These are phyloP conservation scores for Penicillium verhagenii DNA, from an alignment of 495 filamentous ascomycete genomes.

Conservation along the genomic window DNA sequence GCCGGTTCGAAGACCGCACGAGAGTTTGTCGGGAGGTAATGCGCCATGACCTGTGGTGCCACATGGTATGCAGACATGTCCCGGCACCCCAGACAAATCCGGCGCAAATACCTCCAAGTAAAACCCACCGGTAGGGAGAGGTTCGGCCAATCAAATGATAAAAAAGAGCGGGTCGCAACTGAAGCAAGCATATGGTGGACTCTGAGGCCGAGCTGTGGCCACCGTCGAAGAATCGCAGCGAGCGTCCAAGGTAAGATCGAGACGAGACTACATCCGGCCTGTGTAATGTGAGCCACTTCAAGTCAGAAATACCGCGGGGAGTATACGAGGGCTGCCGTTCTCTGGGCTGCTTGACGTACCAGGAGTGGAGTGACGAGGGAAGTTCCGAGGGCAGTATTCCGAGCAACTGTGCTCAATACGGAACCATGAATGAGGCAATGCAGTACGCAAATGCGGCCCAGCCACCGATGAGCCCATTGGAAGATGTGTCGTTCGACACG, in stretches of 20 bases:
- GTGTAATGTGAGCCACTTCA: neutral
- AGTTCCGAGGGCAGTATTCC: neutral
- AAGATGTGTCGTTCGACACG: neutral
- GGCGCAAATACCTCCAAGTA: slow-evolving; percentile 4
- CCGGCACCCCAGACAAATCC: neutral
- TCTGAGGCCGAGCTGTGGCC: slow-evolving; percentile 2
- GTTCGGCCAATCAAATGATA: slow-evolving; percentile 3
- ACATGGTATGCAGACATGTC: slow-evolving; percentile 4
- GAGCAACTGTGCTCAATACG: neutral
- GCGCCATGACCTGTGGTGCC: slow-evolving; percentile 1
- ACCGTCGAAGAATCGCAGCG: slow-evolving; percentile 3
- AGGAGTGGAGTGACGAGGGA: slow-evolving; percentile 2
- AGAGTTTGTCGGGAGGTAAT: neutral
- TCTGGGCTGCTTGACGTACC: neutral
- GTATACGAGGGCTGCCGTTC: neutral
- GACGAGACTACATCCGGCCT: slow-evolving; percentile 6
- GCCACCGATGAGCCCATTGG: slow-evolving; percentile 3
- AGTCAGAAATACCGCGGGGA: neutral
- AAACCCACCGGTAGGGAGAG: slow-evolving; percentile 5
- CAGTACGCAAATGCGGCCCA: neutral
- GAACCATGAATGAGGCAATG: slow-evolving; percentile 1
- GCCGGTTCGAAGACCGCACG: slow-evolving; percentile 2
- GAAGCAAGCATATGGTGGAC: neutral
- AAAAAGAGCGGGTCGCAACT: neutral
- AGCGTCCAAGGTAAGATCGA: slow-evolving; percentile 7